phyloP scores from a whole-genome alignment of 2,329 filamentous ascomycete species.

The Fonsecaea nubica region DNA sequence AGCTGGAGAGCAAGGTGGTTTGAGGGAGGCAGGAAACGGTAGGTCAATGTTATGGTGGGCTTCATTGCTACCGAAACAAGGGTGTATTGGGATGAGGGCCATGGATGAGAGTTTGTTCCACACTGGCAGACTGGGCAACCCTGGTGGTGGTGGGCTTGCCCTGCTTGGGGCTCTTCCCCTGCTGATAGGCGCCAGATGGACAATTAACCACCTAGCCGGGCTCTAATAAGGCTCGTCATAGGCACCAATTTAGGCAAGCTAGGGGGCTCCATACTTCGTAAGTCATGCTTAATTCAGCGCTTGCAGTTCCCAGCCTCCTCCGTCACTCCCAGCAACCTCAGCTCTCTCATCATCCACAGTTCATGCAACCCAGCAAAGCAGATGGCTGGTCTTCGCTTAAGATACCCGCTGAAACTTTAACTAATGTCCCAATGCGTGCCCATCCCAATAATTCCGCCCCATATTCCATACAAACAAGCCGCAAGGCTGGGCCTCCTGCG shows the following conservation, averaged over 20 bases:
- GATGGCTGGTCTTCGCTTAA: conserved; percentile 18
- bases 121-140: conserved; percentile 6
- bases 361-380: conserved; percentile 4
- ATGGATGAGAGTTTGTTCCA: conserved; percentile 4
- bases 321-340: not conserved
- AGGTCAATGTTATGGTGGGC: conserved; percentile 1
- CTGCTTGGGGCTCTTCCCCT: not conserved
- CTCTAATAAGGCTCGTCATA: not conserved
- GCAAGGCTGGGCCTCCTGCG: not conserved
- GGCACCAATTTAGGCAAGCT: not conserved
- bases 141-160: not conserved
- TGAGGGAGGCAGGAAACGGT: not conserved
- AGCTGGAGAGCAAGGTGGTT: not conserved
- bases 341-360: not conserved
- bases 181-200: not conserved
- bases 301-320: not conserved
- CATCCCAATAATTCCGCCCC: not conserved
- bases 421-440: not conserved
- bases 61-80: conserved; percentile 16
- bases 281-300: not conserved
- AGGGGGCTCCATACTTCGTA: not conserved
- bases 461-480: not conserved
- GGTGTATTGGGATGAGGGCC: not conserved
- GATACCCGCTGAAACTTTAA: conserved; percentile 4
- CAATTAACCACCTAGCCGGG: not conserved